Evolutionary conservation across 1,284 basidiomycete species (phyloP).

Genomic region (Cryptococcus jaspeensis): DNA sequence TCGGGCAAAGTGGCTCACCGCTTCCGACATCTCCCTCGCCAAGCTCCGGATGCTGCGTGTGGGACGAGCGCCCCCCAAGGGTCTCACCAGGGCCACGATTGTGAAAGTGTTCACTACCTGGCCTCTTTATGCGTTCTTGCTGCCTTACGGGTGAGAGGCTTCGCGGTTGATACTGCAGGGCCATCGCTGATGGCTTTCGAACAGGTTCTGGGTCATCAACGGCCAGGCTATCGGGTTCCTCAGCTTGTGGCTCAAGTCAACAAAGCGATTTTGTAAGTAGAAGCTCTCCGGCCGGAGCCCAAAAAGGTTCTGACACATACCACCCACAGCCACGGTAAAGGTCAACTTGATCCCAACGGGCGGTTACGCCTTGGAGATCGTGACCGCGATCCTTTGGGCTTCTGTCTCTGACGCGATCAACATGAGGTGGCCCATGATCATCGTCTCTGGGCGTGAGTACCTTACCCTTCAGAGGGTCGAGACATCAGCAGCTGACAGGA

Average conservation of each 20-base stretch:
- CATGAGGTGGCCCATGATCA: neutral
- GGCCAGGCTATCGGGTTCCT: neutral
- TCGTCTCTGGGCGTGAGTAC: neutral
- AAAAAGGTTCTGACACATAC: no score
- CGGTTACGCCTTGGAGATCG: neutral
- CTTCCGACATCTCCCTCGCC: neutral
- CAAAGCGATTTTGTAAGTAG: neutral
- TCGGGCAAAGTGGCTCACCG: slow-evolving; percentile 4
- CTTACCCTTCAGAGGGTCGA: neutral
- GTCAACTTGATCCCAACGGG: slow-evolving; percentile 1
- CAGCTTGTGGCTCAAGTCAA: slow-evolving; percentile 2
- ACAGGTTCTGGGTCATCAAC: neutral
- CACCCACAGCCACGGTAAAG: neutral
- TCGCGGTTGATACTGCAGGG: neutral
- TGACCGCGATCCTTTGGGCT: neutral
- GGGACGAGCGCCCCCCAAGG: neutral
- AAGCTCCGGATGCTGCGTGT: neutral
- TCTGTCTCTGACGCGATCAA: neutral
- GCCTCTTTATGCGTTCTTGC: neutral
- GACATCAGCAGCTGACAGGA: neutral
- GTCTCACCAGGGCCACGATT: neutral
- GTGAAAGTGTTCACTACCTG: neutral
- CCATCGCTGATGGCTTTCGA: neutral
- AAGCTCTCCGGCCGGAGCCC: no score
- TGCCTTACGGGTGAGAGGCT: neutral